Percentiles rank a stretch among this genome's conserved stretches.
phyloP scores from a whole-genome alignment of 2,329 filamentous ascomycete genomes.

The Sordariomycetes sp. region DNA sequence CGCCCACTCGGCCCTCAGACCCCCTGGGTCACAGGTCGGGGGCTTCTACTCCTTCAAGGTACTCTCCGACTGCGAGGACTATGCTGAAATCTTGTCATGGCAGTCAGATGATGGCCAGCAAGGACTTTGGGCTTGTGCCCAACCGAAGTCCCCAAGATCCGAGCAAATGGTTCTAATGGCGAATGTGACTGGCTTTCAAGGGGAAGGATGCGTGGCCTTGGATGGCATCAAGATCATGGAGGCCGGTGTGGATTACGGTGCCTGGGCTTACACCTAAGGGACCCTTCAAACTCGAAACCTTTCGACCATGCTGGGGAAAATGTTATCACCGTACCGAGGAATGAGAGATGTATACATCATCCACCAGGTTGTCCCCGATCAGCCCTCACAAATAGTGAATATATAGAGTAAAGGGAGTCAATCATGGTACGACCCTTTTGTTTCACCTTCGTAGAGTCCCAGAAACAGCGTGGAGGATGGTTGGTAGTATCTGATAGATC shows the following conservation, averaged over 20 bases:
- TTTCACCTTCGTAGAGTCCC: too few relatives aligned
- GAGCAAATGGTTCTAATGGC: slow-evolving; percentile 16
- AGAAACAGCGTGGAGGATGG: too few relatives aligned
- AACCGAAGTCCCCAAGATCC: slow-evolving; percentile 6
- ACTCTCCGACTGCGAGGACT: slow-evolving; percentile 11
- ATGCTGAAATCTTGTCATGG: slow-evolving; percentile 14
- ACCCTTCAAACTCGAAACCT: too few relatives aligned
- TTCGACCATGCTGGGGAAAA: too few relatives aligned
- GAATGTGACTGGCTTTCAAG: slow-evolving; percentile 11
- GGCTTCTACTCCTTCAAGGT: slow-evolving; percentile 32
- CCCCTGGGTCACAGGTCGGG: slow-evolving; percentile 36
- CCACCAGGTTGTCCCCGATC: too few relatives aligned
- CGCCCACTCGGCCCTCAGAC: slow-evolving; percentile 43
- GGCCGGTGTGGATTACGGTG: slow-evolving; percentile 16
- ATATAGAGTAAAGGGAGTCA: too few relatives aligned
- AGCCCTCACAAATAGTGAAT: too few relatives aligned
- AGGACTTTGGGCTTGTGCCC: slow-evolving; percentile 18
- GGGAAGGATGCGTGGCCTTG: slow-evolving; percentile 19
- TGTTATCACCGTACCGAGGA: too few relatives aligned
- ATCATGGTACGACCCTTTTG: too few relatives aligned
- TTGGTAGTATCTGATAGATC: too few relatives aligned
- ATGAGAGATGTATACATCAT: too few relatives aligned
- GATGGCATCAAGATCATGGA: slow-evolving; percentile 20
- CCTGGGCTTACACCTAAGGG: slow-evolving; percentile 31
- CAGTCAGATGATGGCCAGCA: slow-evolving; percentile 9